phyloP scores from a whole-genome alignment of 1,139 yeast genomes.

The Yamadazyma pseudoaaseri region DNA sequence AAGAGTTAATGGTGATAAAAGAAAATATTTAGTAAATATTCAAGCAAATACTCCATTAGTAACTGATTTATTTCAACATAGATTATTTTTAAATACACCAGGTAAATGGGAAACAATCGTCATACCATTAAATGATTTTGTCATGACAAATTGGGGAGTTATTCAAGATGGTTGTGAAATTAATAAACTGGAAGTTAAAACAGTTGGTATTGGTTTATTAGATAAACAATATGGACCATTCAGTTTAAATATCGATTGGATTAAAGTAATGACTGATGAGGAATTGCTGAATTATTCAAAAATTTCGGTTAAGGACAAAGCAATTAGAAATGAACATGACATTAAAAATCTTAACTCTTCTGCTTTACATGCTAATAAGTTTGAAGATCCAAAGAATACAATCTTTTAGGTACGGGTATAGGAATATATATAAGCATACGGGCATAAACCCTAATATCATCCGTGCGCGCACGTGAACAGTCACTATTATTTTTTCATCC shows the following conservation, averaged over 20 bases:
- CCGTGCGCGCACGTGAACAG: not conserved
- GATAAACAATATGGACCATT: slow-evolving; percentile 82
- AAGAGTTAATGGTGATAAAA: slow-evolving; percentile 70
- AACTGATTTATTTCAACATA: slow-evolving; percentile 80
- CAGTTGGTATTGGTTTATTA: slow-evolving; percentile 76
- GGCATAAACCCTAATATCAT: slow-evolving; percentile 2
- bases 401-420: slow-evolving; percentile 20
- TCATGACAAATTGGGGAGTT: slow-evolving; percentile 79
- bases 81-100: slow-evolving; percentile 69
- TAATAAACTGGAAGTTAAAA: slow-evolving; percentile 64
- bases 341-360: slow-evolving; percentile 21
- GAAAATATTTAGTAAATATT: slow-evolving; percentile 75
- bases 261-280: slow-evolving; percentile 65
- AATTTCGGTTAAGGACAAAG: slow-evolving; percentile 8
- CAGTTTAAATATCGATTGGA: slow-evolving; percentile 67
- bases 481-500: too few species aligned
- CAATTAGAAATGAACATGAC: slow-evolving; percentile 20
- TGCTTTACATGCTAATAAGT: slow-evolving; percentile 20
- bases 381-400: slow-evolving; percentile 33
- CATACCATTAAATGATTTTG: slow-evolving; percentile 75
- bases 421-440: slow-evolving; percentile 1
- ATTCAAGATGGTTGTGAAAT: slow-evolving; percentile 66
- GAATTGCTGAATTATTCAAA: slow-evolving; percentile 39
- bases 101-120: slow-evolving; percentile 86
- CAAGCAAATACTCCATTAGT: slow-evolving; percentile 79